Percentiles rank a stretch among this genome's conserved stretches.
Conservation (phyloP, 768 basidiomycete species). For the Termitomyces sp. region DNA sequence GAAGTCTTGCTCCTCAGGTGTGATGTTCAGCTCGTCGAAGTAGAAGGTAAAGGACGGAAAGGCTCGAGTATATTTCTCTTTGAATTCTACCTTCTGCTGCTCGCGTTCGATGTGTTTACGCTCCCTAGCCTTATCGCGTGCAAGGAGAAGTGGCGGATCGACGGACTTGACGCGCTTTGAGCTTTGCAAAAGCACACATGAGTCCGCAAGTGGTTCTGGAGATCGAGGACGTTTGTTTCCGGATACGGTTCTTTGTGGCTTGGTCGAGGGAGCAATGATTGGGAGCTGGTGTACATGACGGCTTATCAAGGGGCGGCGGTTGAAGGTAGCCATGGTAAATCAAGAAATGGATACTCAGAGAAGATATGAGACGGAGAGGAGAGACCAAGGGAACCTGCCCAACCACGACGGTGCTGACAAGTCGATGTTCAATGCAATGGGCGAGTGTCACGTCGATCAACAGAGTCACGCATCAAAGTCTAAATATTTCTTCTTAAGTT, state of each 20-base stretch:
- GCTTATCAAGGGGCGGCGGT: slow-evolving; percentile 43
- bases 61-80: slow-evolving; percentile 75
- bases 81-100: slow-evolving; percentile 64
- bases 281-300: slow-evolving; percentile 30
- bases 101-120: slow-evolving; percentile 46
- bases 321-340: slow-evolving; percentile 37
- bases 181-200: slow-evolving; percentile 9
- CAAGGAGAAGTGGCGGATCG: slow-evolving; percentile 13
- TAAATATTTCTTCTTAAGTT: neutral
- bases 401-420: neutral
- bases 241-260: slow-evolving; percentile 24
- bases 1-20: slow-evolving; percentile 32
- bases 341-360: slow-evolving; percentile 10
- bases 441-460: slow-evolving; percentile 11
- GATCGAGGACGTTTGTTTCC: slow-evolving; percentile 42
- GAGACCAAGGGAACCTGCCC: neutral
- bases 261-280: slow-evolving; percentile 25
- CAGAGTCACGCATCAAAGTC: slow-evolving; percentile 8
- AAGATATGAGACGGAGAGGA: neutral
- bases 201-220: slow-evolving; percentile 37
- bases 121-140: slow-evolving; percentile 36
- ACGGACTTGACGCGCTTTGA: slow-evolving; percentile 41
- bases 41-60: slow-evolving; percentile 85
- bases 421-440: neutral
- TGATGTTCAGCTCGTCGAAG: slow-evolving; percentile 61